These are phyloP conservation scores for Cardamine chenopodiifolia DNA, from an alignment of 345 rosid genomes.

Conservation along the genomic window DNA sequence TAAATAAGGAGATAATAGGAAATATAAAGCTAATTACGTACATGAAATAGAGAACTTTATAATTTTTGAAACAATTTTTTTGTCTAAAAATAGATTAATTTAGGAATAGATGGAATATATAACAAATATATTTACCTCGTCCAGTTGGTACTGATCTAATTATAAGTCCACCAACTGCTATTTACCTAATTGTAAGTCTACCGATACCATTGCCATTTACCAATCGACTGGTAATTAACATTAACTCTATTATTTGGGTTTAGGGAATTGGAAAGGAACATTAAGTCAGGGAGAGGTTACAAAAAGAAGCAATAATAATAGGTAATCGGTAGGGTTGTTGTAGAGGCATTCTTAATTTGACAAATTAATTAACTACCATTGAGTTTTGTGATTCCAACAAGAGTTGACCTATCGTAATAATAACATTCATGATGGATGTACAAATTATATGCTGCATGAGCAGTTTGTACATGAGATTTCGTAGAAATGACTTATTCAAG, in stretches of 20 bases:
- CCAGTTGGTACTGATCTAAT: too few relatives aligned
- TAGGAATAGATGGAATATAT: too few relatives aligned
- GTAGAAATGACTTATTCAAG: slow-evolving; percentile 29
- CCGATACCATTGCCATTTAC: neutral
- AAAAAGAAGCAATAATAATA: slow-evolving; percentile 29
- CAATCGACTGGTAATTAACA: neutral
- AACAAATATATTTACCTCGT: neutral
- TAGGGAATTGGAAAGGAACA: slow-evolving; percentile 5
- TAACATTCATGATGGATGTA: slow-evolving; percentile 26
- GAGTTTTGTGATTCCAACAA: slow-evolving; percentile 15
- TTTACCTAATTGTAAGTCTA: neutral
- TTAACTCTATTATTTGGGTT: slow-evolving; percentile 13
- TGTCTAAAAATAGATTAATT: too few relatives aligned
- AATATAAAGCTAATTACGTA: too few relatives aligned
- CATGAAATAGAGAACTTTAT: too few relatives aligned
- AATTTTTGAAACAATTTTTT: too few relatives aligned
- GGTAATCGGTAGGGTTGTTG: slow-evolving; percentile 40
- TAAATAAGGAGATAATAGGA: too few relatives aligned
- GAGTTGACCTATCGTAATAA: slow-evolving; percentile 34
- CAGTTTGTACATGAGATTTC: slow-evolving; percentile 6
- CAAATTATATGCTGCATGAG: slow-evolving; percentile 17
- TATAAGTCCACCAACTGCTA: neutral
- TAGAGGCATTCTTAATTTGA: slow-evolving; percentile 34
- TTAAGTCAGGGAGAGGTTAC: slow-evolving; percentile 36
- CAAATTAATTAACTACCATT: slow-evolving; percentile 39